phyloP scores from a whole-genome alignment of 2,329 filamentous ascomycete genomes.

The Pseudofabraea citricarpa region DNA sequence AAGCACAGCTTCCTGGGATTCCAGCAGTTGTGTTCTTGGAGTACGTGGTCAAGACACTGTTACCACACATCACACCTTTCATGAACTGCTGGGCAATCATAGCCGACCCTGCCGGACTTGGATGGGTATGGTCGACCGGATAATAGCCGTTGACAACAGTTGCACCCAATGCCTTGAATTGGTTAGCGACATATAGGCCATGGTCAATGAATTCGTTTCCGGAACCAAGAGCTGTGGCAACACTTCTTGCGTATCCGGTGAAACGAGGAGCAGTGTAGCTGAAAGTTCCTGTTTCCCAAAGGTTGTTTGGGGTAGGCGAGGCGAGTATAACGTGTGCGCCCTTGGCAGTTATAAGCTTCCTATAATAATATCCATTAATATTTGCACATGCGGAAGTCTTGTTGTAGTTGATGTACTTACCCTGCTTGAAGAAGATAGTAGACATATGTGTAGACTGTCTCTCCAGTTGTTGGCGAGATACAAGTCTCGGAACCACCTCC shows the following conservation, averaged over 20 bases:
- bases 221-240: slow-evolving; percentile 32
- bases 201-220: slow-evolving; percentile 52
- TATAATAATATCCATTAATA: too few relatives aligned
- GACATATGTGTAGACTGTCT: slow-evolving; percentile 8
- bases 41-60: slow-evolving; percentile 17
- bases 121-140: slow-evolving; percentile 57
- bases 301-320: slow-evolving; percentile 44
- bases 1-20: slow-evolving; percentile 21
- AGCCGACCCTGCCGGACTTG: slow-evolving; percentile 48
- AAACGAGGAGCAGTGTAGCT: slow-evolving; percentile 45
- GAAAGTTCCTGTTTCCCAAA: slow-evolving; percentile 52
- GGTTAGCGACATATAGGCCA: slow-evolving; percentile 45
- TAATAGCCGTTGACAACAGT: slow-evolving; percentile 44
- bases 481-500: slow-evolving; percentile 5
- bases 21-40: slow-evolving; percentile 21
- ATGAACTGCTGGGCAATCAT: slow-evolving; percentile 52
- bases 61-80: slow-evolving; percentile 36
- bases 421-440: slow-evolving; percentile 6
- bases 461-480: slow-evolving; percentile 6
- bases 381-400: background rate
- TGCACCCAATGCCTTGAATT: slow-evolving; percentile 43
- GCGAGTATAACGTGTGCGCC: slow-evolving; percentile 45
- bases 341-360: slow-evolving; percentile 2
- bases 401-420: background rate
- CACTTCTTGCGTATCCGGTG: slow-evolving; percentile 46